These are phyloP conservation scores for Multifurca ochricompacta DNA, from an alignment of 768 basidiomycete genomes.

Conservation along the genomic window DNA sequence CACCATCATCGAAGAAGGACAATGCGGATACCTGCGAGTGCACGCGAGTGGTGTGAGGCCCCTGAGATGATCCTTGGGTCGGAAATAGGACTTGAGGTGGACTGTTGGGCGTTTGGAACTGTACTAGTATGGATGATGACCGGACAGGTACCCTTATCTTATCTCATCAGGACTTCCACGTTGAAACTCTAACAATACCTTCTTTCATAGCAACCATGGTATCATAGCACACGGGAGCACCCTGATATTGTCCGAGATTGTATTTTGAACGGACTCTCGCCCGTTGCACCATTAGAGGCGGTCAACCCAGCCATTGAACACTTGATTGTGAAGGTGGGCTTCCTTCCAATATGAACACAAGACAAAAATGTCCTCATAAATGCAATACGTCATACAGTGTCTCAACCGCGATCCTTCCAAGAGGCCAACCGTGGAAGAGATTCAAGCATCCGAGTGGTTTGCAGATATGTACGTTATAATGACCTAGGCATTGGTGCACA, in stretches of 20 bases:
- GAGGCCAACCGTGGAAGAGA: slow-evolving; percentile 5
- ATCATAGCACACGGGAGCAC: background rate
- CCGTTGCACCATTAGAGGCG: background rate
- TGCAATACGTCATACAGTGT: slow-evolving; percentile 9
- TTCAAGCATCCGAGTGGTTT: slow-evolving; percentile 13
- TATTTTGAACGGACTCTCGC: background rate
- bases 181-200: background rate
- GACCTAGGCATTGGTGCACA: background rate
- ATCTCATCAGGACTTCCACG: background rate
- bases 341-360: background rate
- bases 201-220: slow-evolving; percentile 2
- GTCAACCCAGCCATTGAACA: background rate
- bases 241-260: slow-evolving; percentile 3
- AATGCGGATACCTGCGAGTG: background rate
- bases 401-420: slow-evolving; percentile 18
- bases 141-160: slow-evolving; percentile 19
- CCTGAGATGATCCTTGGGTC: slow-evolving; percentile 19
- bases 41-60: slow-evolving; percentile 17
- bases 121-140: slow-evolving; percentile 20
- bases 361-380: background rate
- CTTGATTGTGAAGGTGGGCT: slow-evolving; percentile 14
- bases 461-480: slow-evolving; percentile 10
- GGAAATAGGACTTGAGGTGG: slow-evolving; percentile 19
- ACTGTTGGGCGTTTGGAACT: slow-evolving; percentile 19
- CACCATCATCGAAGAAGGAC: slow-evolving; percentile 5